phyloP scores from a whole-genome alignment of 2,329 filamentous ascomycete genomes.

The Torrubiellomyces zombiae region DNA sequence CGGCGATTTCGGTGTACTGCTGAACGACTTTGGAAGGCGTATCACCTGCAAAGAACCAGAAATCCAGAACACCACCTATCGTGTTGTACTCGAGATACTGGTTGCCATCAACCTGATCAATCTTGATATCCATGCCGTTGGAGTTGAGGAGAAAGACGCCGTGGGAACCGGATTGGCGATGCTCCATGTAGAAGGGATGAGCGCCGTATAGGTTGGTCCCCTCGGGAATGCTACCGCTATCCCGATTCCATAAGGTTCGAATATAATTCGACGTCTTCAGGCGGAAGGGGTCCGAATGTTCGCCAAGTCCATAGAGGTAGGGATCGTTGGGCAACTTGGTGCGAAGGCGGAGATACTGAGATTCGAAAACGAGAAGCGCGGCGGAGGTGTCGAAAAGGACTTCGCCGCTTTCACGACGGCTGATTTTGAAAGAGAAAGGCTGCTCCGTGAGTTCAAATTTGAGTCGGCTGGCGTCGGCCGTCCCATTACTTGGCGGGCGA shows the following conservation, averaged over 20 bases:
- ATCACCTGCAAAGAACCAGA: constrained; percentile 66
- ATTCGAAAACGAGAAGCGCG: constrained; percentile 54
- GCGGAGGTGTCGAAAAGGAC: constrained; percentile 56
- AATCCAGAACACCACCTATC: constrained; percentile 59
- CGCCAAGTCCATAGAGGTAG: constrained; percentile 63
- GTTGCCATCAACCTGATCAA: constrained; percentile 40
- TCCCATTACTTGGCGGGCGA: constrained; percentile 20
- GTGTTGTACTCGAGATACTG: constrained; percentile 71
- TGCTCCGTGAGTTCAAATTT: constrained; percentile 23
- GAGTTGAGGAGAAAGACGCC: constrained; percentile 64
- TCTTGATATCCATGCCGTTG: constrained; percentile 57
- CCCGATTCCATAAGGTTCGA: constrained; percentile 55
- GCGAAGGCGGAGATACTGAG: constrained; percentile 58
- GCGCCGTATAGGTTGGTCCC: constrained; percentile 57
- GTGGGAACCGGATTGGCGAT: constrained; percentile 32
- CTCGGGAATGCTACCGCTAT: constrained; percentile 44
- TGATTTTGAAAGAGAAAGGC: constrained; percentile 53
- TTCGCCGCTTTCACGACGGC: constrained; percentile 20
- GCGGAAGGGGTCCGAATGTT: constrained; percentile 56
- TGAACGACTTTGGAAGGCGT: constrained; percentile 50
- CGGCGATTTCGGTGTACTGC: constrained; percentile 51
- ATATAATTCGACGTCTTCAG: constrained; percentile 45
- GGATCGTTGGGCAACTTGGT: constrained; percentile 53
- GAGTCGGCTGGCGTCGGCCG: constrained; percentile 22
- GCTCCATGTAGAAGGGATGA: constrained; percentile 64